These are phyloP conservation scores for Malus domestica DNA, from an alignment of 306 rosid genomes.

Conservation along the genomic window ASM211411v1 NC_041803.1:20371501-20372000, in stretches of 20 bases:
- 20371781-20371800: background rate
- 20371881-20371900: conserved; percentile 91
- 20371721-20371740: background rate
- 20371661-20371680: background rate
- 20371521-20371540: background rate
- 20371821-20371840: conserved; percentile 5
- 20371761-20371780: background rate
- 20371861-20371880: conserved; percentile 83
- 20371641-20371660: background rate
- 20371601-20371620: background rate
- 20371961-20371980: conserved; percentile 85
- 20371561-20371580: background rate
- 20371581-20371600: background rate
- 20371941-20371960: conserved; percentile 82
- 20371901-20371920: conserved; percentile 80
- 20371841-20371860: conserved; percentile 19
- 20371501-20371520: background rate
- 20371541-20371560: background rate
- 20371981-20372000: conserved; percentile 75
- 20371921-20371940: conserved; percentile 73
- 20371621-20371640: background rate
- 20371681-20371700: background rate
- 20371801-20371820: conserved; percentile 1
- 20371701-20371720: background rate
- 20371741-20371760: too few relatives aligned